Percentiles rank a stretch among this genome's conserved stretches.
phyloP scores from a whole-genome alignment of 306 rosid species.

The Spatholobus suberectus region DNA sequence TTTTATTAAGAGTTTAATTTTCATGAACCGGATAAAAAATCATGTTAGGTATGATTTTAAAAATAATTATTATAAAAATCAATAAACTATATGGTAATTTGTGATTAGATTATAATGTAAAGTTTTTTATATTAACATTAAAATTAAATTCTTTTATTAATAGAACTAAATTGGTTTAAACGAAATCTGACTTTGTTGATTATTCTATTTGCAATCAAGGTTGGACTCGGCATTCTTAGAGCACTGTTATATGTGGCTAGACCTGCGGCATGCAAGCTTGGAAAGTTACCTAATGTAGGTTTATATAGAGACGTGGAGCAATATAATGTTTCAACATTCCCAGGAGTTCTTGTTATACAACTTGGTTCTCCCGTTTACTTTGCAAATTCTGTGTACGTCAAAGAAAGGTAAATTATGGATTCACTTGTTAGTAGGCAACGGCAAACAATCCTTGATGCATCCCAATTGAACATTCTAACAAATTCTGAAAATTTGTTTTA shows the following conservation, averaged over 20 bases:
- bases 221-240: conserved; percentile 70
- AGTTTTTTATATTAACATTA: too few species aligned
- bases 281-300: conserved; percentile 57
- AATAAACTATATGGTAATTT: too few species aligned
- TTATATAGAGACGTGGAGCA: conserved; percentile 75
- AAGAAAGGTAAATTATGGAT: conserved; percentile 64
- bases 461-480: neutral
- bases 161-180: neutral
- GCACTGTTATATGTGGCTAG: conserved; percentile 85
- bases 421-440: neutral
- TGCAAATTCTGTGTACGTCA: conserved; percentile 69
- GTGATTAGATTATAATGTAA: too few species aligned
- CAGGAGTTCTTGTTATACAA: conserved; percentile 68
- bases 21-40: too few species aligned
- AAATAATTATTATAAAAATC: too few species aligned
- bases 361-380: conserved; percentile 91
- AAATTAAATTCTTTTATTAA: too few species aligned
- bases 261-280: conserved; percentile 82
- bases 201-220: conserved; percentile 48
- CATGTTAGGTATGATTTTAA: too few species aligned
- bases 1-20: too few species aligned
- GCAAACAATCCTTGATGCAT: neutral
- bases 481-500: conserved; percentile 37
- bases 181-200: neutral
- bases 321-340: conserved; percentile 52